Evolutionary conservation across 768 basidiomycete species (phyloP), one percentile per base, ranked within the genome.

Genomic region (Kwoniella heveanensis): DNA sequence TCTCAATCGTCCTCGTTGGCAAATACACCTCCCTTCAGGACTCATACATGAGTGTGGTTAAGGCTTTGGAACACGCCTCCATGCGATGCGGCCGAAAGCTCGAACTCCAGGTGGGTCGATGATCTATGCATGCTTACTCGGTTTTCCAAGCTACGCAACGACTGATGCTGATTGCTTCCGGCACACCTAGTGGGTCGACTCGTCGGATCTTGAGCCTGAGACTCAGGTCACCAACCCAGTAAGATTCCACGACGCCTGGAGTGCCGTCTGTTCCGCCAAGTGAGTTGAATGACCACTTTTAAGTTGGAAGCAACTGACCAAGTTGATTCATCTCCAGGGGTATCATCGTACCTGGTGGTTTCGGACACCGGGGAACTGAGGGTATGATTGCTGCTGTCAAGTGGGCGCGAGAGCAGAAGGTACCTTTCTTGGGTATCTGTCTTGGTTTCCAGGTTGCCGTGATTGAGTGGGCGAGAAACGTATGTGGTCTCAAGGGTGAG

Each of bases 301-400:
- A 36, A 36, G 13, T 36, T 36, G 32, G 46, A 50, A 6, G 46
- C 51, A 15, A 32, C 29, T n/a, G 44, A 36, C 21, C 37, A 49
- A 56, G 49, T 74, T n/a, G n/a, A n/a, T n/a, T n/a, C n/a, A n/a
- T n/a, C n/a, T 21, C 8, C 25, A 93, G 92, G 60, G 96, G 95
- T 64, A 92, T 99, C 74, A 90, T 98, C 58, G 92, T 99, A 15
- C 95, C 95, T 1, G 96, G 95, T 54, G 95, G 95, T 12, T 99
- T 99, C 77, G 95, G 95, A 21, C 82, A 84, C 10, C 90, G 95
- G 39, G 95, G 95, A 22, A 92, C 90, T 0, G 94, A 96, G 81
- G 95, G 95, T 44, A 97, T 99, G 95, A 88, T 97, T 76, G 85
- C 93, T 54, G 95, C 95, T n/a, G 92, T 93, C 80, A 94, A 92